phyloP scores from a whole-genome alignment of 2,329 filamentous ascomycete species.

The Aspergillus thermomutatus region DNA sequence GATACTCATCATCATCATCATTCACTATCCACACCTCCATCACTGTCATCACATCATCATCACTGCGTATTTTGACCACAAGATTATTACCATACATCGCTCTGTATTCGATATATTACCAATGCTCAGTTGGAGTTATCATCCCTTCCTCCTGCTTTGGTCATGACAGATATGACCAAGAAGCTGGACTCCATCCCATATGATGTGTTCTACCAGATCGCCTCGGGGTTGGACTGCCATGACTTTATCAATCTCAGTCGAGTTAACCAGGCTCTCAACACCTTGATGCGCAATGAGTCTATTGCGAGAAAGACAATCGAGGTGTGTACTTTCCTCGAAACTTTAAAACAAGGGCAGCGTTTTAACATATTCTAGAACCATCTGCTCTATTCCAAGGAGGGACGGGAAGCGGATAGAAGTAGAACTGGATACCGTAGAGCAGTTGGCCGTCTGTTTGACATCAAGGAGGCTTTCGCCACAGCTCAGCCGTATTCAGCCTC shows the following conservation, averaged over 20 bases:
- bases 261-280: conserved; percentile 51
- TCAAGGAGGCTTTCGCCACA: conserved; percentile 57
- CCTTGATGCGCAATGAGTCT: conserved; percentile 51
- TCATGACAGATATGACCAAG: conserved; percentile 19
- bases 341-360: conserved; percentile 3
- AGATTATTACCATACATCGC: neutral
- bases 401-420: conserved; percentile 33
- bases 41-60: neutral
- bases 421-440: conserved; percentile 50
- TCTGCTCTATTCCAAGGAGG: conserved; percentile 45
- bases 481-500: conserved; percentile 62
- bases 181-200: conserved; percentile 54
- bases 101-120: neutral
- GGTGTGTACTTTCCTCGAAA: conserved; percentile 38
- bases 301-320: conserved; percentile 58
- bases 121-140: neutral
- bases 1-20: neutral
- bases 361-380: conserved; percentile 34
- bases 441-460: conserved; percentile 59
- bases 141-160: conserved; percentile 6
- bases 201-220: conserved; percentile 62
- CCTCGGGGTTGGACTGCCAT: conserved; percentile 52
- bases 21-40: neutral
- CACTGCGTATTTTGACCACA: neutral
- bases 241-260: conserved; percentile 58